Conservation (phyloP, 495 filamentous ascomycete species). For the Annulohypoxylon moriforme region DNA sequence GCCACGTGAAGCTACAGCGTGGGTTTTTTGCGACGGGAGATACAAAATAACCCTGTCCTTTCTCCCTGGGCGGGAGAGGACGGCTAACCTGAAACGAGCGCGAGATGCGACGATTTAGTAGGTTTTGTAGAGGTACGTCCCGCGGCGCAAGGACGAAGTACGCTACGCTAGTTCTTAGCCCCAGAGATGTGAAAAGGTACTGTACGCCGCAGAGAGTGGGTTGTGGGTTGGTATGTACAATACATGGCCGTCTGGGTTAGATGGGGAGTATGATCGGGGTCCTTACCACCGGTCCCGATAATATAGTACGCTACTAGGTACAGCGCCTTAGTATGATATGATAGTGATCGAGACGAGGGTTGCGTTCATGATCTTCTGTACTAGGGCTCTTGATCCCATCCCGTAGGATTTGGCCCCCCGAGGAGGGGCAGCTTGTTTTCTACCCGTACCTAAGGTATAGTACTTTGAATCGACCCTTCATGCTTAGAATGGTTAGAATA, state of each 20-base stretch:
- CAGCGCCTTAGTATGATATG: conserved; percentile 2
- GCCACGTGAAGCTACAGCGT: background rate
- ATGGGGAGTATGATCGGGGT: background rate
- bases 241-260: background rate
- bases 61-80: background rate
- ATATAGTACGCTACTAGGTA: background rate
- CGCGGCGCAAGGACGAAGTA: background rate
- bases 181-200: background rate
- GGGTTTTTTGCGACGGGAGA: background rate
- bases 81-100: background rate
- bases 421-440: background rate
- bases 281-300: background rate
- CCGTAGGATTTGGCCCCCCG: conserved; percentile 6
- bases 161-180: background rate
- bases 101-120: background rate
- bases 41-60: background rate
- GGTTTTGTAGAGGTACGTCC: too few relatives aligned
- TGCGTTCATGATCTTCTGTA: background rate
- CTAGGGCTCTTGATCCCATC: background rate
- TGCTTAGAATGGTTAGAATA: background rate
- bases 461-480: background rate
- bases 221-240: background rate
- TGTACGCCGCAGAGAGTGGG: too few relatives aligned
- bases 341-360: background rate
- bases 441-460: background rate